phyloP scores from a whole-genome alignment of 805 yeast genomes.

The Ogataea thermomethanolica region DNA sequence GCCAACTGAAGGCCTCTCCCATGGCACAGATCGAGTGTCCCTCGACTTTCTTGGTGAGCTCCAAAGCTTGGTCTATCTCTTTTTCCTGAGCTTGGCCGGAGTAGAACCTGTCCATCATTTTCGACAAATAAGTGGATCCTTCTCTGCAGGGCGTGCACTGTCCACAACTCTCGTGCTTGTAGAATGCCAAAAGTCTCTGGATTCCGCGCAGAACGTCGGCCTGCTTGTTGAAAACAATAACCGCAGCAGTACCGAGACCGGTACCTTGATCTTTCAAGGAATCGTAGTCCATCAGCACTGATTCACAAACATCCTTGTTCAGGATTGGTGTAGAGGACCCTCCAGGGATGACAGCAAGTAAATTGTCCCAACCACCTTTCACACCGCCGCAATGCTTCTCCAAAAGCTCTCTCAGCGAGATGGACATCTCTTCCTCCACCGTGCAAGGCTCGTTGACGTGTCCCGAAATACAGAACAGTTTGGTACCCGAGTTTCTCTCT shows the following conservation, averaged over 20 bases:
- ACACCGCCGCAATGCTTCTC: constrained; percentile 92
- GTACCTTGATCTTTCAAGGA: constrained; percentile 82
- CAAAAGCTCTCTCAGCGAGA: constrained; percentile 74
- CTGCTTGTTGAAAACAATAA: constrained; percentile 84
- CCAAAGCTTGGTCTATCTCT: constrained; percentile 82
- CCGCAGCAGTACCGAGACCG: constrained; percentile 91
- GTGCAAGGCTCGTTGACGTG: constrained; percentile 92
- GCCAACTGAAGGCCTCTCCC: constrained; percentile 95
- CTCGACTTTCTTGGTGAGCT: constrained; percentile 81
- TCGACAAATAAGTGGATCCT: constrained; percentile 82
- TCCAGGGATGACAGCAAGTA: constrained; percentile 85
- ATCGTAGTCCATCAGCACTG: constrained; percentile 82
- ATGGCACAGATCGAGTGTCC: constrained; percentile 91
- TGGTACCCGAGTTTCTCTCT: constrained; percentile 80
- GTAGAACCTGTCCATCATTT: constrained; percentile 79
- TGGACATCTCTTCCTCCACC: constrained; percentile 92
- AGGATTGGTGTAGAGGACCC: constrained; percentile 85
- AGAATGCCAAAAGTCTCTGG: constrained; percentile 79
- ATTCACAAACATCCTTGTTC: constrained; percentile 63
- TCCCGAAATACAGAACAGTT: constrained; percentile 82
- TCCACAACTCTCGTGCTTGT: constrained; percentile 91
- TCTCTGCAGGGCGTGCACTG: constrained; percentile 95
- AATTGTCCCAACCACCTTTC: constrained; percentile 90
- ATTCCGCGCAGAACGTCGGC: constrained; percentile 83
- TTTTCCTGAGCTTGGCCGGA: constrained; percentile 75